Percentiles rank a stretch among this genome's conserved stretches.
phyloP scores from a whole-genome alignment of 176 grass and related monocot species.

The Oryza nivara region DNA sequence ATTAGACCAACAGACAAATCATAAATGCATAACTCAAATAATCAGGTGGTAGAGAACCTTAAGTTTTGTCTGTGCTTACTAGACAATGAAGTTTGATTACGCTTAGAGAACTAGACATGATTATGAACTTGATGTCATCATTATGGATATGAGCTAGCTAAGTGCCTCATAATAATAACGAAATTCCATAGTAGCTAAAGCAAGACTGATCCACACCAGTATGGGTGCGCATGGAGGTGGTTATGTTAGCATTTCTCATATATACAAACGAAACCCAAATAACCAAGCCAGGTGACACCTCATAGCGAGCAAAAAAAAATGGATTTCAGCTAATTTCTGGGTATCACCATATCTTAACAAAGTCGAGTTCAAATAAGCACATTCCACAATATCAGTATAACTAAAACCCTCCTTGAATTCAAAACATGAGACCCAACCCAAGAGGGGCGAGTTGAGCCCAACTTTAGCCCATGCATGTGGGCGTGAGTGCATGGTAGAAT shows the following conservation, averaged over 20 bases:
- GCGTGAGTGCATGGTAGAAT: neutral
- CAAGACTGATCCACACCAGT: conserved; percentile 19
- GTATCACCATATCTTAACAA: conserved; percentile 9
- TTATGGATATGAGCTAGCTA: neutral
- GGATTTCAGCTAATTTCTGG: conserved; percentile 17
- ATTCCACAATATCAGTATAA: neutral
- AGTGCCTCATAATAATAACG: neutral
- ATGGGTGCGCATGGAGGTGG: neutral
- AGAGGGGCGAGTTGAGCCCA: neutral
- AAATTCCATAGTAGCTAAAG: neutral
- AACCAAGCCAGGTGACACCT: neutral
- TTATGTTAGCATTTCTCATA: neutral
- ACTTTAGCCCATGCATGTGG: neutral
- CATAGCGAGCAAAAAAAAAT: neutral
- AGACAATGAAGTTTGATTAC: neutral
- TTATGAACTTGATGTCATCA: neutral
- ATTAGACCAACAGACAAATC: neutral
- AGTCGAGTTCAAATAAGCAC: neutral
- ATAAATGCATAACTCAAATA: neutral
- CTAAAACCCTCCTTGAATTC: neutral
- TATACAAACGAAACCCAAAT: neutral
- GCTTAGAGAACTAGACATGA: neutral
- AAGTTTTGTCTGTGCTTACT: conserved; percentile 2
- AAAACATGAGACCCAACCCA: neutral
- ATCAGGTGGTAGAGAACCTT: neutral